phyloP scores from a whole-genome alignment of 768 basidiomycete species.

The Hypsizygus marmoreus region DNA sequence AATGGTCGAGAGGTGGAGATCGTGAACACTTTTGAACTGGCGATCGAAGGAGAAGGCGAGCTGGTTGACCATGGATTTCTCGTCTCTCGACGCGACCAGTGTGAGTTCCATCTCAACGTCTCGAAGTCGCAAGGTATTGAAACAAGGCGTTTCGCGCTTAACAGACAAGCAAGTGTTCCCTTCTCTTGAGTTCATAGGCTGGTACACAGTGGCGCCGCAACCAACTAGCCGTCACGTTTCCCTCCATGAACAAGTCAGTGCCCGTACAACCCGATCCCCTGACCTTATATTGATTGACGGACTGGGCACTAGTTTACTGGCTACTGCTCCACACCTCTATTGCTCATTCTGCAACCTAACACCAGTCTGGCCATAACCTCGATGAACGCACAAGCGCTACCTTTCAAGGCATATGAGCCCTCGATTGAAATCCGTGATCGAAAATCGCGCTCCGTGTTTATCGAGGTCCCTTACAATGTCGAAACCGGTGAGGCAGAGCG shows the following conservation, averaged over 20 bases:
- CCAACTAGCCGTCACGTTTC: slow-evolving; percentile 77
- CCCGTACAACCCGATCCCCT: background rate
- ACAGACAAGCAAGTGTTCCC: slow-evolving; percentile 98
- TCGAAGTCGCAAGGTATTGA: slow-evolving; percentile 8
- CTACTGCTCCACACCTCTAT: slow-evolving; percentile 87
- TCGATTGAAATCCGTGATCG: slow-evolving; percentile 84
- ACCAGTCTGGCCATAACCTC: slow-evolving; percentile 14
- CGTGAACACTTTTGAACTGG: slow-evolving; percentile 94
- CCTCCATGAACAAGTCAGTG: slow-evolving; percentile 80
- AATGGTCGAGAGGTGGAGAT: slow-evolving; percentile 95
- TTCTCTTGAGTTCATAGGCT: slow-evolving; percentile 94
- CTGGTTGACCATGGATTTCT: slow-evolving; percentile 83
- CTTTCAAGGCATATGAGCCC: slow-evolving; percentile 92
- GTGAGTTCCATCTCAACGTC: slow-evolving; percentile 36
- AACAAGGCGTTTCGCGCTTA: slow-evolving; percentile 11
- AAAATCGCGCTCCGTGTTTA: slow-evolving; percentile 74
- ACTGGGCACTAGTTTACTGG: slow-evolving; percentile 63
- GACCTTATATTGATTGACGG: slow-evolving; percentile 2
- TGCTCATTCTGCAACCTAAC: slow-evolving; percentile 58
- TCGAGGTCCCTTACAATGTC: slow-evolving; percentile 84
- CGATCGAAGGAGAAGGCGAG: slow-evolving; percentile 56
- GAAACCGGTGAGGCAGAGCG: slow-evolving; percentile 99
- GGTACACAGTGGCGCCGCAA: slow-evolving; percentile 87
- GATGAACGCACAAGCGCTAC: slow-evolving; percentile 72
- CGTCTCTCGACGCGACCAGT: slow-evolving; percentile 83